Base-by-base conservation (phyloP, 257 asterid species). In the Ligustrum vulgare region DNA sequence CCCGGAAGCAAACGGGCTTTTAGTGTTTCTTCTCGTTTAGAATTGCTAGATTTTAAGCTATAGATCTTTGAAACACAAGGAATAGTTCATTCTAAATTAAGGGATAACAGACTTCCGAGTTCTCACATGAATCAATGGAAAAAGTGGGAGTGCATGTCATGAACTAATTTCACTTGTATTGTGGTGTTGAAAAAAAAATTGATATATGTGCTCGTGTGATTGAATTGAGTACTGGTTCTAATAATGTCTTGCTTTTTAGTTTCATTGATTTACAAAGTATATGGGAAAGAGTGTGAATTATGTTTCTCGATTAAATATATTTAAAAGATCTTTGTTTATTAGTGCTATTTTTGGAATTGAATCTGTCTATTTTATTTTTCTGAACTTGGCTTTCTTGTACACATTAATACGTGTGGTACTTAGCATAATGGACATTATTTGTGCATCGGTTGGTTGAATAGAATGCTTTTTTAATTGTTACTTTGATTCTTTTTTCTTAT, bases 321-420 rank as follows among this genome's bases (percentile, higher is more conserved):
- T 63, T 69, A 62, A 37, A 69, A n/a, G 43, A 77, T 81, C 39
- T 11, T 62, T 51, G 75, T 9, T 76, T 6, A 62, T 43, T 60
- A 51, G 33, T 51, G 28, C 39, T 35, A 63, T 34, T 79, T 35
- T 35, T 39, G 49, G 64, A 72, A 49, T 73, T 22, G 35, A 35
- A 45, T 67, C 36, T 68, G 45, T 43, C 23, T 56, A 8, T 25
- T 51, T 51, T 3, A 49, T 16, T 49, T 49, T 16, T 49, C 58
- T 49, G 58, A 49, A 49, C 20, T 49, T 49, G 16, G n/a, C 58
- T 49, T 16, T 49, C 22, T 45, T 45, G 54, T 2, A 41, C 12
- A 15, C 54, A 45, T 8, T 37, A 8, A 7, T 7, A 12, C 12
- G 0, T 37, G 43, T 2, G 11, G 49, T 10, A 41, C 49, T 41